A percentile compares a stretch with the other conserved stretches of the same genome.
Conservation (phyloP, 192 early-diverging fungal genomes). For the Pilaira anomala region DNA sequence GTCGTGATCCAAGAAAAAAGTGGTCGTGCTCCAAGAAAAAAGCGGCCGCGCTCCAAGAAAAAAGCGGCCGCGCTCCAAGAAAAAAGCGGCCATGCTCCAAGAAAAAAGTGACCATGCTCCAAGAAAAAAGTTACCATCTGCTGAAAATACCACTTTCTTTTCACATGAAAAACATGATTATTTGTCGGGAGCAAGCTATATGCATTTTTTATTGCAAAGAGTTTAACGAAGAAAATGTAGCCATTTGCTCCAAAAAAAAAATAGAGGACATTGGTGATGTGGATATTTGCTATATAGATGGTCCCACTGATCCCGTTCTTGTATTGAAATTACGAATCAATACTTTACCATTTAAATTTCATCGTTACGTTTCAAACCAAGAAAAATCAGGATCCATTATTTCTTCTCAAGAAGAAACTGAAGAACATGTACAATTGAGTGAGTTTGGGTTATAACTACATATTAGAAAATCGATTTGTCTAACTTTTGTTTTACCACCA, state of each 20-base stretch:
- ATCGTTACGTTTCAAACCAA: conserved; percentile 1
- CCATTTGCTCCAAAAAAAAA: conserved; percentile 6
- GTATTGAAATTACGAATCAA: conserved; percentile 4
- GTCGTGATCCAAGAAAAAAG: too few relatives aligned
- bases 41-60: too few relatives aligned
- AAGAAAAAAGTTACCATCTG: too few relatives aligned
- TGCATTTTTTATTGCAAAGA: conserved; percentile 14
- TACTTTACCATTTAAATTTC: conserved; percentile 5
- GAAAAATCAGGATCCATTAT: conserved; percentile 2
- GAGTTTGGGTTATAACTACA: conserved; percentile 4
- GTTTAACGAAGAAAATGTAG: neutral
- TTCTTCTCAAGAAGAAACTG: conserved; percentile 1
- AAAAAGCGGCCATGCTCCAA: too few relatives aligned
- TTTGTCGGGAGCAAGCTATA: conserved; percentile 9
- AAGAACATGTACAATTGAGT: conserved; percentile 9
- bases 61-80: too few relatives aligned
- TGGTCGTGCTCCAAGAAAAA: too few relatives aligned
- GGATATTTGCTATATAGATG: conserved; percentile 18
- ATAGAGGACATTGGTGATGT: conserved; percentile 18
- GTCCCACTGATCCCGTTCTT: conserved; percentile 16
- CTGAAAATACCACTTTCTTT: too few relatives aligned
- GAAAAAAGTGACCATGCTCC: too few relatives aligned
- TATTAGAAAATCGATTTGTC: conserved; percentile 7
- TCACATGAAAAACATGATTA: neutral
- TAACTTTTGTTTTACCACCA: conserved; percentile 6